Conservation (phyloP, 1,284 basidiomycete species). For the Austroboletus rostrupii region DNA sequence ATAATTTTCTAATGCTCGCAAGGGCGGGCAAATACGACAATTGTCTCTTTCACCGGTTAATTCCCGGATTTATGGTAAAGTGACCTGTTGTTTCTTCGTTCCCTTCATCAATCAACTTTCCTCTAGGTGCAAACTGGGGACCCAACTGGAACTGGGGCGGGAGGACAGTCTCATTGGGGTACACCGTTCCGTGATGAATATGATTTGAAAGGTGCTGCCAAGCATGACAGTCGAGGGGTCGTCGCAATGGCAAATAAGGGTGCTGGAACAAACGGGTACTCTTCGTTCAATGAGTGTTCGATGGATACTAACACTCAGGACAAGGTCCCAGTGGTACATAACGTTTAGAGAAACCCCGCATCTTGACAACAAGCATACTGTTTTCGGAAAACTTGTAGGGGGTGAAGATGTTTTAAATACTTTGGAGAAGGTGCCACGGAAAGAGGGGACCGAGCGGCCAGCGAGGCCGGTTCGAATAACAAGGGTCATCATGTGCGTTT, state of each 20-base stretch:
- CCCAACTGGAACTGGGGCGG: conserved; percentile 92
- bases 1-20: conserved; percentile 94
- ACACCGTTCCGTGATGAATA: conserved; percentile 94
- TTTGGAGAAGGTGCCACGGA: conserved; percentile 77
- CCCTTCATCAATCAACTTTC: neutral
- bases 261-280: conserved; percentile 74
- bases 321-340: conserved; percentile 85
- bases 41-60: conserved; percentile 87
- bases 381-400: conserved; percentile 95
- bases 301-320: conserved; percentile 2
- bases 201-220: conserved; percentile 78
- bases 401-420: conserved; percentile 87
- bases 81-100: neutral
- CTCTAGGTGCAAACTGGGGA: conserved; percentile 89
- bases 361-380: conserved; percentile 85
- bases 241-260: conserved; percentile 94
- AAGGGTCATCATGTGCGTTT: conserved; percentile 67
- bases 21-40: conserved; percentile 87
- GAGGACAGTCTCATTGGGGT: conserved; percentile 93
- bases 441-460: conserved; percentile 84
- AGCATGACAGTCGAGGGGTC: conserved; percentile 77
- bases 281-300: neutral
- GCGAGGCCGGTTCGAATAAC: conserved; percentile 78
- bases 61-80: conserved; percentile 94
- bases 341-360: conserved; percentile 82